These are phyloP conservation scores for Westerdykella aurantiaca DNA, from an alignment of 2,329 filamentous ascomycete species.

Conservation along the genomic window DNA sequence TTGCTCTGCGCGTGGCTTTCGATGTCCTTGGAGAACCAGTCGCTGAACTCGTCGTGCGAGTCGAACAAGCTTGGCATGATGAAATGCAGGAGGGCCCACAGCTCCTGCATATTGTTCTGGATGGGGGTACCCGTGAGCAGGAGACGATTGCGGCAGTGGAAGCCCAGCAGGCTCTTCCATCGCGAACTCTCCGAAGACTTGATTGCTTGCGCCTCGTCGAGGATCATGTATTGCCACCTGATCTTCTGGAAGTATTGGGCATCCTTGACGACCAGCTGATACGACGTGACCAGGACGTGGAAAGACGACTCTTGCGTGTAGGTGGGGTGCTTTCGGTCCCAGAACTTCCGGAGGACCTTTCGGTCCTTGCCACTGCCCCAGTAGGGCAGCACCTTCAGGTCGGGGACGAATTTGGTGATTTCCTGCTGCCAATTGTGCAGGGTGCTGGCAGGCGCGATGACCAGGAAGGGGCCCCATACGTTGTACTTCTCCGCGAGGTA, in stretches of 20 bases:
- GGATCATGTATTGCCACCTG: conserved; percentile 99
- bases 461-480: conserved; percentile 95
- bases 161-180: conserved; percentile 92
- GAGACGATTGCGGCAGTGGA: conserved; percentile 91
- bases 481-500: conserved; percentile 96
- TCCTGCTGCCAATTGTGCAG: conserved; percentile 99
- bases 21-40: conserved; percentile 94
- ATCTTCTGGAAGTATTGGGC: conserved; percentile 98
- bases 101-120: conserved; percentile 99
- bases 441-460: conserved; percentile 92
- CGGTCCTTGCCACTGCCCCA: conserved; percentile 93
- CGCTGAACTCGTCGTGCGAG: conserved; percentile 85
- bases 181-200: conserved; percentile 94
- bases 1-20: conserved; percentile 98
- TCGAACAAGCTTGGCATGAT: conserved; percentile 99
- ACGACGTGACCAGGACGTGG: conserved; percentile 93
- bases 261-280: conserved; percentile 93
- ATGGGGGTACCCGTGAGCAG: conserved; percentile 95
- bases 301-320: conserved; percentile 92
- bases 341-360: conserved; percentile 96
- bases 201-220: conserved; percentile 97
- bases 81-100: conserved; percentile 97
- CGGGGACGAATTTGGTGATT: conserved; percentile 88
- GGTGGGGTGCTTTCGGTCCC: conserved; percentile 95
- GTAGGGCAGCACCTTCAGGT: conserved; percentile 92